phyloP scores from a whole-genome alignment of 1,139 yeast species.

The Ogataea hybrid region DNA sequence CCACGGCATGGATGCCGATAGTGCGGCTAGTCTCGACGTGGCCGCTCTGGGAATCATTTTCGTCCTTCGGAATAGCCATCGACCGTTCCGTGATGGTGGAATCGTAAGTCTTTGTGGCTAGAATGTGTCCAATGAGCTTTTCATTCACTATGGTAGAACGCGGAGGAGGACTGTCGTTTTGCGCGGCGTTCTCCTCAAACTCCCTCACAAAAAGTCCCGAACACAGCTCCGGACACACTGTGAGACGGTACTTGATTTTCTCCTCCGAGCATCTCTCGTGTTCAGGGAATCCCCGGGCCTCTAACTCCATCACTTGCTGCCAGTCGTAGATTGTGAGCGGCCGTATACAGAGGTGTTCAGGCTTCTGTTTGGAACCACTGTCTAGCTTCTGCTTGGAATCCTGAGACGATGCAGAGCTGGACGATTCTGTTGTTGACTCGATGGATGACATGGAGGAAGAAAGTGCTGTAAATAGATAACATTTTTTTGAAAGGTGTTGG shows the following conservation, averaged over 20 bases:
- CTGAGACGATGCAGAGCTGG: slow-evolving; percentile 16
- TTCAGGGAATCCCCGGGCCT: slow-evolving; percentile 65
- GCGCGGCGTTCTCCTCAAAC: slow-evolving; percentile 37
- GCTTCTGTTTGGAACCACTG: slow-evolving; percentile 29
- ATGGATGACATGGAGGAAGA: slow-evolving; percentile 10
- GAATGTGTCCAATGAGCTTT: slow-evolving; percentile 75
- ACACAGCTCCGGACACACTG: slow-evolving; percentile 84
- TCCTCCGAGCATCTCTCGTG: slow-evolving; percentile 65
- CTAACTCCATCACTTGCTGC: slow-evolving; percentile 59
- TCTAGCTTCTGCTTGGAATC: slow-evolving; percentile 9
- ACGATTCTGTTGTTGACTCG: slow-evolving; percentile 19
- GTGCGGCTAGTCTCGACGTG: slow-evolving; percentile 73
- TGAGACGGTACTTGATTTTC: slow-evolving; percentile 66
- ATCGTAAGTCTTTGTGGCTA: slow-evolving; percentile 72
- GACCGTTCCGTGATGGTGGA: slow-evolving; percentile 57
- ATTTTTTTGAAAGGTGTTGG: neutral
- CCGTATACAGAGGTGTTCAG: slow-evolving; percentile 72
- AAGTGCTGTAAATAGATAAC: slow-evolving; percentile 1
- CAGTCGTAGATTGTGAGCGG: slow-evolving; percentile 75
- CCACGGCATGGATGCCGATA: slow-evolving; percentile 83
- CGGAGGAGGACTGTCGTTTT: slow-evolving; percentile 43
- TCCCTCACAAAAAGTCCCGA: slow-evolving; percentile 83
- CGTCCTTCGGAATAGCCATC: slow-evolving; percentile 42
- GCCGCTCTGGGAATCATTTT: slow-evolving; percentile 46
- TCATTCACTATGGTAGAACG: slow-evolving; percentile 56